Evolutionary conservation across 2,329 filamentous ascomycete species (phyloP), one percentile per base, ranked within the genome.

Genomic region (Cladosporium austrohemisphaericum): DNA sequence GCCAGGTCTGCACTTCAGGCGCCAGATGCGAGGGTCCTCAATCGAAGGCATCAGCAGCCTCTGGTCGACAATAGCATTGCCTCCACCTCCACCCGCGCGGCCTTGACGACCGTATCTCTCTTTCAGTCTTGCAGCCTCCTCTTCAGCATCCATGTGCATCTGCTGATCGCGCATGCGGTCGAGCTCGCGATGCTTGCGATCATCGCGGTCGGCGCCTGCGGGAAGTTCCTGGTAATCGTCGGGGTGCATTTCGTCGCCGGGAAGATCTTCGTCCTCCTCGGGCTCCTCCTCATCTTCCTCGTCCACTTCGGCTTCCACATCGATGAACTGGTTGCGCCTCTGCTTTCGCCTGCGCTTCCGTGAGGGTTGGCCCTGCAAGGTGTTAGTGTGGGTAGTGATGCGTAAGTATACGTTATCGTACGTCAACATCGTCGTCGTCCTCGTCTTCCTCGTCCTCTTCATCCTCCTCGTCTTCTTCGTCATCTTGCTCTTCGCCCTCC

Each of bases 241-340:
- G 5, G 88, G 88, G 66, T 97, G 90, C 55, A 88, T 87, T 66
- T 95, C 88, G 50, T 89, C 89, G 50, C 78, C 89, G 59, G 90
- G 84, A 52, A 88, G 83, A 48, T 95, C 90, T 59, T 94, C 89
- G 59, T 96, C 92, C 44, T 94, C 89, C 56, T 95, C 89, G 54
- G 88, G 87, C 57, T 80, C 85, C 58, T 89, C 87, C 60, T 95
- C 90, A 60, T 95, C 90, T 56, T 95, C 84, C 52, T 87, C 93
- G 64, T 97, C 93, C 59, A 98, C 93, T 72, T 96, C 93, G 67
- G 93, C 93, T 76, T 98, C 93, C 63, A 92, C 88, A 82, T 98
- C 93, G 72, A 98, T 84, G 81, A 96, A 96, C 63, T 86, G 84
- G 60, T 88, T 88, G 55, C 88, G 82, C 56, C 80, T 79, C 57